Percentiles rank a stretch among this genome's conserved stretches.
phyloP scores from a whole-genome alignment of 306 rosid species.

The Casuarina glauca region DNA sequence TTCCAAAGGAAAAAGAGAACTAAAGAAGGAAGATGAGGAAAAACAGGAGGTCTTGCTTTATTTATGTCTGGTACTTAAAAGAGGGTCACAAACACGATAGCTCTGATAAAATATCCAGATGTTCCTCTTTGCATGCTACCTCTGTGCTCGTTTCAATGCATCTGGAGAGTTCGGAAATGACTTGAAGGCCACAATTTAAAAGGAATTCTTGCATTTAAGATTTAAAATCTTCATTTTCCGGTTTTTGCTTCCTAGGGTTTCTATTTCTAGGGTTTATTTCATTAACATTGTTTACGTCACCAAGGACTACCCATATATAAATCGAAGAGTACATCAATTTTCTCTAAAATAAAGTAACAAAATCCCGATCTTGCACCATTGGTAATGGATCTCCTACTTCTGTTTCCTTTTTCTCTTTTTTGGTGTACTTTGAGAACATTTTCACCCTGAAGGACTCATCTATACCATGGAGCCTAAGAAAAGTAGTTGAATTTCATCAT shows the following conservation, averaged over 20 bases:
- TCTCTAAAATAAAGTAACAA: no score
- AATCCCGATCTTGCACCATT: no score
- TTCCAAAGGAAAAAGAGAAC: conserved; percentile 30
- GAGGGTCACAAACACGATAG: neutral
- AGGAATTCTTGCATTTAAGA: conserved; percentile 33
- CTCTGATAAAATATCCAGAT: conserved; percentile 10
- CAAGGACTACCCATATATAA: neutral
- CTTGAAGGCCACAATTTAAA: conserved; percentile 5
- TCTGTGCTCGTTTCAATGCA: neutral
- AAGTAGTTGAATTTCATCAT: no score
- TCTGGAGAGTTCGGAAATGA: neutral
- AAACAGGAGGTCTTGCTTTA: conserved; percentile 46
- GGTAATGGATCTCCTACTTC: neutral
- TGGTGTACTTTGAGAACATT: no score
- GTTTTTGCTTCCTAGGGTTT: neutral
- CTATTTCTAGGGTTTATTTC: neutral
- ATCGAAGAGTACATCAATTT: no score
- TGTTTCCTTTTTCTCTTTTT: neutral
- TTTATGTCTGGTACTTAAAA: neutral
- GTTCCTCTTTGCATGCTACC: neutral
- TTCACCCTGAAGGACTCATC: no score
- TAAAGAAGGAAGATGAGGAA: conserved; percentile 39
- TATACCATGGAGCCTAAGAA: no score
- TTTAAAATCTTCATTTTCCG: neutral
- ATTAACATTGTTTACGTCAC: neutral